Evolutionary conservation across 2,329 filamentous ascomycete genomes (phyloP).

Genomic region (Grosmannia huntii): DNA sequence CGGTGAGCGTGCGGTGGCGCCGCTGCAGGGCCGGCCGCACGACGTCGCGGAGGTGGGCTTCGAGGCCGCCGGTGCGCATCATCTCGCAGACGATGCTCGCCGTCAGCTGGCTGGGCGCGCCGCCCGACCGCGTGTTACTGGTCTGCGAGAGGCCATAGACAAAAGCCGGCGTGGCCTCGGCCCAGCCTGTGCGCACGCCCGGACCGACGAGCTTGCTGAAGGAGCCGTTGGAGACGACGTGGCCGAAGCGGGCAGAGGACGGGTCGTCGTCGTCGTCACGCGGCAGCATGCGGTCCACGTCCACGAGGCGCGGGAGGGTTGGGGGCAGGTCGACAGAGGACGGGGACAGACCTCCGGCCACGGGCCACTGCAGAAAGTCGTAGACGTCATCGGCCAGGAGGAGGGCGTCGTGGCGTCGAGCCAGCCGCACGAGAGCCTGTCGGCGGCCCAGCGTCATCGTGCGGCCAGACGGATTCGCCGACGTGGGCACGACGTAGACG

Average conservation of each 20-base stretch:
- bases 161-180: slow-evolving; percentile 52
- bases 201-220: slow-evolving; percentile 83
- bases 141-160: slow-evolving; percentile 38
- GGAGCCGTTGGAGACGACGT: slow-evolving; percentile 73
- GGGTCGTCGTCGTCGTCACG: slow-evolving; percentile 16
- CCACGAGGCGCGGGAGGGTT: slow-evolving; percentile 58
- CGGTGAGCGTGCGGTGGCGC: slow-evolving; percentile 39
- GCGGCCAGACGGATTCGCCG: slow-evolving; percentile 76
- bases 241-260: slow-evolving; percentile 53
- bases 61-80: slow-evolving; percentile 30
- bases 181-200: slow-evolving; percentile 79
- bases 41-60: slow-evolving; percentile 27
- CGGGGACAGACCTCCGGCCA: slow-evolving; percentile 7
- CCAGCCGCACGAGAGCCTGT: slow-evolving; percentile 57
- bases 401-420: slow-evolving; percentile 68
- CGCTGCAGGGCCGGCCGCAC: slow-evolving; percentile 33
- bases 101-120: slow-evolving; percentile 36
- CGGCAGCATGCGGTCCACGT: slow-evolving; percentile 59
- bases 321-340: slow-evolving; percentile 19
- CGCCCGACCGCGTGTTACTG: slow-evolving; percentile 42
- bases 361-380: slow-evolving; percentile 75
- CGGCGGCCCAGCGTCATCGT: slow-evolving; percentile 64
- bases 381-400: slow-evolving; percentile 87
- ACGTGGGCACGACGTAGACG: slow-evolving; percentile 80
- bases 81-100: slow-evolving; percentile 38